A percentile compares a stretch with the other conserved stretches of the same genome.
Evolutionary conservation across 2,329 filamentous ascomycete species (phyloP).

Genomic region (Talaromyces albobiverticillius): DNA sequence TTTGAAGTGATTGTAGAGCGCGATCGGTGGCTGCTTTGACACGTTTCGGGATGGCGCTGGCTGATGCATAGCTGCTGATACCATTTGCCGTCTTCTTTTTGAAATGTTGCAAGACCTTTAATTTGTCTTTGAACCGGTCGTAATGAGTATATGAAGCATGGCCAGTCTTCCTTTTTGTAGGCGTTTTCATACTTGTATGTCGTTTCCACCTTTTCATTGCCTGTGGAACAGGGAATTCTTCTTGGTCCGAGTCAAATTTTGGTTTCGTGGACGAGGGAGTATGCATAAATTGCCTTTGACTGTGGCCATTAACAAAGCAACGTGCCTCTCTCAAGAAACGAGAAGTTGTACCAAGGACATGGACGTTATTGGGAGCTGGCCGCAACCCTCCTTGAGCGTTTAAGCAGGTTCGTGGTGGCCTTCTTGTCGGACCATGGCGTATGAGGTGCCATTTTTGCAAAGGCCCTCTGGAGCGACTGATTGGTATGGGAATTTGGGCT

Average conservation of each 20-base stretch:
- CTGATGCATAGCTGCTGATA: neutral
- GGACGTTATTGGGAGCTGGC: neutral
- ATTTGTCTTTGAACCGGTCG: neutral
- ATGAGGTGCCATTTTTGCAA: conserved; percentile 8
- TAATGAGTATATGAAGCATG: no score
- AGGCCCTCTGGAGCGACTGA: neutral
- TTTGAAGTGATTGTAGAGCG: conserved; percentile 19
- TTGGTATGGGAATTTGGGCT: conserved; percentile 7
- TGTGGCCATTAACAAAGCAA: neutral
- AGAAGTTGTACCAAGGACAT: neutral
- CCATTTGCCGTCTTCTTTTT: neutral
- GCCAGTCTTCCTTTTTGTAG: no score
- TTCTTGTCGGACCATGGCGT: neutral
- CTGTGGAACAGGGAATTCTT: neutral
- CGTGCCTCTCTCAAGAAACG: neutral
- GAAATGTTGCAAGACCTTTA: neutral
- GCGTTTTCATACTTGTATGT: no score
- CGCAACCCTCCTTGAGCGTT: neutral
- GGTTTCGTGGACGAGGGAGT: neutral
- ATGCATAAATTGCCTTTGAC: neutral
- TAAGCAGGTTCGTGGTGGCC: neutral
- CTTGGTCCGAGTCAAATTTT: neutral
- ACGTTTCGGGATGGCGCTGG: conserved; percentile 9
- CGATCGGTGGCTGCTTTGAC: conserved; percentile 17
- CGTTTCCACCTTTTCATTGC: no score